These are phyloP conservation scores for Trifolium fragiferum DNA, from an alignment of 306 rosid genomes.

Conservation along the genomic window DNA sequence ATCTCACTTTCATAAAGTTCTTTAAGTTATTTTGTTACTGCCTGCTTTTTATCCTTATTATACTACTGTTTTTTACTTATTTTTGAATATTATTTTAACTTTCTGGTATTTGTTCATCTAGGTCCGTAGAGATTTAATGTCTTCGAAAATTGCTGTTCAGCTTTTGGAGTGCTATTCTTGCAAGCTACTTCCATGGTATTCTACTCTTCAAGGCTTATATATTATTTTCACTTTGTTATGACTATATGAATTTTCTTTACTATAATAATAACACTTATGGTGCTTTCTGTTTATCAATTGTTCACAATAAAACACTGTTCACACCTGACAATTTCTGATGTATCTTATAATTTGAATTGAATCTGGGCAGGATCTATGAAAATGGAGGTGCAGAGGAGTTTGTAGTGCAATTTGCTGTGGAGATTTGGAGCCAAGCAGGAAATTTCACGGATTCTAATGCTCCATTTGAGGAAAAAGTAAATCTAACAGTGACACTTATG, in stretches of 20 bases:
- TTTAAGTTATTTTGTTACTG: slow-evolving; percentile 22
- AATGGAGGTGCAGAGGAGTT: slow-evolving; percentile 67
- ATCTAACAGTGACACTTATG: slow-evolving; percentile 40
- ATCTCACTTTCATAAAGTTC: slow-evolving; percentile 28
- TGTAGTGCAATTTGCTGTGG: slow-evolving; percentile 61
- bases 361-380: slow-evolving; percentile 66
- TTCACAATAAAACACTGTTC: slow-evolving; percentile 17
- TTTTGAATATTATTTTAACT: slow-evolving; percentile 35
- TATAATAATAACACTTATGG: slow-evolving; percentile 16
- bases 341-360: slow-evolving; percentile 46
- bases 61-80: slow-evolving; percentile 7
- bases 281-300: slow-evolving; percentile 32
- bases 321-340: slow-evolving; percentile 21
- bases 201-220: slow-evolving; percentile 26
- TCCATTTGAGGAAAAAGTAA: slow-evolving; percentile 62
- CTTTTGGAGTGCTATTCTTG: slow-evolving; percentile 83
- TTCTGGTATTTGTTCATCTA: slow-evolving; percentile 48
- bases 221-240: slow-evolving; percentile 28
- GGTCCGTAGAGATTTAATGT: slow-evolving; percentile 59
- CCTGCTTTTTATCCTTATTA: slow-evolving; percentile 2
- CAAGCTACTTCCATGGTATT: slow-evolving; percentile 85
- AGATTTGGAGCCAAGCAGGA: slow-evolving; percentile 69
- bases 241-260: slow-evolving; percentile 24
- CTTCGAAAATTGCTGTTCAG: slow-evolving; percentile 55
- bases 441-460: slow-evolving; percentile 48